Evolutionary conservation across 2,329 filamentous ascomycete genomes (phyloP), one percentile per base, ranked within the genome.

Genomic region (Mollisiaceae sp.): DNA sequence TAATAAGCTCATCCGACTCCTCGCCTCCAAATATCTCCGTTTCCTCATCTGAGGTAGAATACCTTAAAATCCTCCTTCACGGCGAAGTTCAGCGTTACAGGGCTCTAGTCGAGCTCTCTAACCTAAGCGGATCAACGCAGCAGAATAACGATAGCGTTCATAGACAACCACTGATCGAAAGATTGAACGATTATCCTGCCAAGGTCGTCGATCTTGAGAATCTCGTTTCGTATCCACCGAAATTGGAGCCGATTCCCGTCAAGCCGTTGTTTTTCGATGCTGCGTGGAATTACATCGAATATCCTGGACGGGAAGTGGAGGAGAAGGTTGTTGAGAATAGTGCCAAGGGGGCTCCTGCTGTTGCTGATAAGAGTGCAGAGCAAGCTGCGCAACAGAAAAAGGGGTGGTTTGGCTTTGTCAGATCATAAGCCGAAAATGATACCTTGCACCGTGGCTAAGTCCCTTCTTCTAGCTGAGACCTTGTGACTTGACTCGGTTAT

Each of bases 241-340:
- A 89, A 75, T 81, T 97, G 70, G 88, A 92, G 67, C 85, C 91
- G 1, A 88, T 98, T 45, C 93, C 95, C 0, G 90, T 97, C 60
- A 99, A 99, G 82, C 95, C 95, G 35, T 84, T 98, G 39, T 98
- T 98, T 83, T 87, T 98, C 65, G 95, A 99, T 75, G 90, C 97
- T 8, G 95, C 95, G 11, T 99, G 93, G 91, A 98, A 98, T 77
- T 98, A 97, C 77, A 94, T 99, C 68, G 88, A 93, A 58, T 99
- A 99, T 75, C 93, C 94, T 0, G 89, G 88, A 39, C 87, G 87
- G 71, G 71, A 78, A 38, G 75, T 76, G 8, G 71, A 78, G 65
- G 73, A 66, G 70, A 70, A 71, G 70, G 71, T 72, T 69, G 72
- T 72, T 69, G 72, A 64, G 41, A 67, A 62, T 27, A 64, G 63